phyloP scores from a whole-genome alignment of 2,329 filamentous ascomycete species.

The Diplodia intermedia region DNA sequence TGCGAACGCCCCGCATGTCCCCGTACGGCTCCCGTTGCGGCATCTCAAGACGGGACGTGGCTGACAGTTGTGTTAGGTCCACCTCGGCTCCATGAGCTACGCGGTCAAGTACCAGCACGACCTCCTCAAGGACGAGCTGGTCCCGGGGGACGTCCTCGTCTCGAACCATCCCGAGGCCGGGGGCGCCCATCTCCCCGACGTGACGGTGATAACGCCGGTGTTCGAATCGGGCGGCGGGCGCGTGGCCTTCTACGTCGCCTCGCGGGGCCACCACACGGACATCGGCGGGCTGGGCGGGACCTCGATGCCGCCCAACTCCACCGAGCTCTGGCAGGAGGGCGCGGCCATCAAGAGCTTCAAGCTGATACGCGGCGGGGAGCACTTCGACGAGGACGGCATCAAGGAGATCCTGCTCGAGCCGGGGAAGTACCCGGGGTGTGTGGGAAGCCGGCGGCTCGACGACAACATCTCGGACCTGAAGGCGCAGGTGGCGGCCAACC shows the following conservation, averaged over 20 bases:
- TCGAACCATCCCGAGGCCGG: conserved; percentile 41
- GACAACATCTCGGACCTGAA: conserved; percentile 49
- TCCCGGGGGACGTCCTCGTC: conserved; percentile 41
- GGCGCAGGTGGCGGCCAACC: conserved; percentile 46
- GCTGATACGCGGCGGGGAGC: conserved; percentile 44
- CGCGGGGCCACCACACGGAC: conserved; percentile 41
- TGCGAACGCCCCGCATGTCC: conserved; percentile 42
- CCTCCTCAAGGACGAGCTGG: conserved; percentile 35
- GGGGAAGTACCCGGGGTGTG: conserved; percentile 42
- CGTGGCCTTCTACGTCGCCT: conserved; percentile 41
- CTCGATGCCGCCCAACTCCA: conserved; percentile 51
- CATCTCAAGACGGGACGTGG: too few species aligned
- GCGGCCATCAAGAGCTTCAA: conserved; percentile 55
- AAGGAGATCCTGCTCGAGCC: conserved; percentile 42
- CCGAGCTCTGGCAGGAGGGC: conserved; percentile 57
- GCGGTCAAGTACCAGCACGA: conserved; percentile 42
- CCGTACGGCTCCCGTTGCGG: conserved; percentile 30
- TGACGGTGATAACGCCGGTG: conserved; percentile 42
- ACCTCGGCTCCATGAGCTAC: conserved; percentile 40
- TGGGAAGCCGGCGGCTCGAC: conserved; percentile 41
- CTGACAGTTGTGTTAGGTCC: conserved; percentile 11
- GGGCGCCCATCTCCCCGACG: conserved; percentile 42
- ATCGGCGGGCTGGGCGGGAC: conserved; percentile 51
- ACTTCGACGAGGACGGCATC: conserved; percentile 46
- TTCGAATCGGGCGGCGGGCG: conserved; percentile 37